Conservation (phyloP, 2,329 filamentous ascomycete genomes). For the Neofusicoccum umdonicola region DNA sequence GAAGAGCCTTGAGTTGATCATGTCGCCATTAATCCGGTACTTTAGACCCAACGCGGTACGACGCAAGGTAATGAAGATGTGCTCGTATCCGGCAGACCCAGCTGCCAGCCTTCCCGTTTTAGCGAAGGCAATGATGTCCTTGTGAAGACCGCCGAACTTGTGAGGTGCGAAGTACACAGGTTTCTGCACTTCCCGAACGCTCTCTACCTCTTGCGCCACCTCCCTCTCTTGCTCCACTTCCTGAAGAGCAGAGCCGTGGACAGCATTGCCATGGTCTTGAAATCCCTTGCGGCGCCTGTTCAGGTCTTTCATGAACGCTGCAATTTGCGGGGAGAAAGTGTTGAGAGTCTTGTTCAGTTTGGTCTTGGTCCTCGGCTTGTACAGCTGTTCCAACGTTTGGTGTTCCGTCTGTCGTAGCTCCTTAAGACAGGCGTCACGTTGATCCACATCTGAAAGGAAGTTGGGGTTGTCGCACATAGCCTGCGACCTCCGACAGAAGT, state of each 20-base stretch:
- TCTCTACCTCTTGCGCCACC: constrained; percentile 58
- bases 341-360: background rate
- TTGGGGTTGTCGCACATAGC: constrained; percentile 45
- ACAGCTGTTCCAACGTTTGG: constrained; percentile 59
- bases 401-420: constrained; percentile 54
- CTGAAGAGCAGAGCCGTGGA: constrained; percentile 53
- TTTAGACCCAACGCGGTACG: constrained; percentile 40
- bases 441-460: constrained; percentile 36
- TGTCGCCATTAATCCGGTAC: constrained; percentile 27
- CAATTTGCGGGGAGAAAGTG: constrained; percentile 19
- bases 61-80: background rate
- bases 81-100: background rate
- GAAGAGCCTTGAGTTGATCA: constrained; percentile 33
- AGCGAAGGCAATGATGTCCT: constrained; percentile 47
- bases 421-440: constrained; percentile 43
- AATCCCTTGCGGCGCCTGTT: constrained; percentile 33
- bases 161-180: constrained; percentile 42
- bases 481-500: constrained; percentile 59
- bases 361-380: constrained; percentile 40
- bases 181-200: constrained; percentile 55
- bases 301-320: constrained; percentile 30
- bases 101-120: constrained; percentile 42
- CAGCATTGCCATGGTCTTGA: constrained; percentile 45
- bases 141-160: constrained; percentile 48
- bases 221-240: constrained; percentile 59